Evolutionary conservation across 345 rosid genomes (phyloP).

Genomic region (Gossypium herbaceum): DNA sequence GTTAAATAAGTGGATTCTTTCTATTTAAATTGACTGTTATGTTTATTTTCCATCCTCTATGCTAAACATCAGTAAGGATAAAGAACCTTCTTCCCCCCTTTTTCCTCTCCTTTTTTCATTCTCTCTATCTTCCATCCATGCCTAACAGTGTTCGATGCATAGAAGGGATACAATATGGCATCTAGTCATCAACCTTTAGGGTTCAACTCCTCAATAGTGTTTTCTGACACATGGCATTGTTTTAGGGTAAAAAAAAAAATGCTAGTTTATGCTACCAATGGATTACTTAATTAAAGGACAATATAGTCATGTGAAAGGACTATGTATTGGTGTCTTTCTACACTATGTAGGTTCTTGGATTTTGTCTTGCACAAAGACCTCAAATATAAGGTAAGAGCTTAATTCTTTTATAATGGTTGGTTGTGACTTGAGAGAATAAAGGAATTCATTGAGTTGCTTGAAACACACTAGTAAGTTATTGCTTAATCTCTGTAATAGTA

Average conservation of each 20-base stretch:
- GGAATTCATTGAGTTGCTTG: background rate
- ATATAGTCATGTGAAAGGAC: slow-evolving; percentile 3
- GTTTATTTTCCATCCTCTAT: background rate
- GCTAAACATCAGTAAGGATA: background rate
- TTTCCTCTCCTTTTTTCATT: background rate
- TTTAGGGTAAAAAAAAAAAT: background rate
- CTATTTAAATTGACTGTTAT: background rate
- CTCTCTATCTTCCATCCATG: background rate
- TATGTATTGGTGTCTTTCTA: background rate
- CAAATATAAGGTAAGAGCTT: slow-evolving; percentile 7
- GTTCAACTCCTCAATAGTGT: background rate
- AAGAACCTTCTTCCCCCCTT: background rate
- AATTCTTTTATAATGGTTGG: background rate
- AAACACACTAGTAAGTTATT: slow-evolving; percentile 13
- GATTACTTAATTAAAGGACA: slow-evolving; percentile 3
- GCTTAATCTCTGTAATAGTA: slow-evolving; percentile 10
- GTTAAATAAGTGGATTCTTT: background rate
- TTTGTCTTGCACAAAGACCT: slow-evolving; percentile 1
- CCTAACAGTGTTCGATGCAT: background rate
- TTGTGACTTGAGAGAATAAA: background rate
- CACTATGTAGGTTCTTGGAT: slow-evolving; percentile 3
- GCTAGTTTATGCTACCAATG: slow-evolving; percentile 2
- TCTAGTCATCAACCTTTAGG: background rate
- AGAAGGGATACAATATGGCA: background rate
- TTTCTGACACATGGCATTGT: background rate